phyloP scores from a whole-genome alignment of 495 filamentous ascomycete genomes.

The Gamarada debralockiae region DNA sequence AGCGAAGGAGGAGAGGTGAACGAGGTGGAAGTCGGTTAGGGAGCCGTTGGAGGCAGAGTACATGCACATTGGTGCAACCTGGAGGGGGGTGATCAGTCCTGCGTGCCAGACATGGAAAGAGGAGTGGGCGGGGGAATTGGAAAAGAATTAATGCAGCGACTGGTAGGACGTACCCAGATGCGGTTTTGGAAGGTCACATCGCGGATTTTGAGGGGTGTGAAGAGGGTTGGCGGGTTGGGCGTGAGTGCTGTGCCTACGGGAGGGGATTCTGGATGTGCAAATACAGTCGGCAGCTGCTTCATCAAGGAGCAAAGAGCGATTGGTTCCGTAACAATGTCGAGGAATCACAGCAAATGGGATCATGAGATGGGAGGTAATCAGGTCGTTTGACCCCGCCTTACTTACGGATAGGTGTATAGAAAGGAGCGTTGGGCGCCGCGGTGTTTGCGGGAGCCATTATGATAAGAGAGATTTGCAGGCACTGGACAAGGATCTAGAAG shows the following conservation, averaged over 20 bases:
- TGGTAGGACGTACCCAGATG: constrained; percentile 16
- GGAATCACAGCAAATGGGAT: too few species aligned
- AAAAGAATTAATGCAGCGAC: not conserved
- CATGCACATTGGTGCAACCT: constrained; percentile 61
- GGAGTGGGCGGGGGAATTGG: too few species aligned
- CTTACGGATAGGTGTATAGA: constrained; percentile 53
- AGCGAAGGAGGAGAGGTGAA: constrained; percentile 58
- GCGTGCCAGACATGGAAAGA: too few species aligned
- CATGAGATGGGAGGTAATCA: too few species aligned
- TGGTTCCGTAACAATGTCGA: too few species aligned
- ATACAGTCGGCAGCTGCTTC: not conserved
- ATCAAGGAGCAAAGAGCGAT: too few species aligned
- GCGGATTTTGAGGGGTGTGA: constrained; percentile 62
- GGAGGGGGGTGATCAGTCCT: too few species aligned
- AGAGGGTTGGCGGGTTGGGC: constrained; percentile 50
- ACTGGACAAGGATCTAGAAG: too few species aligned
- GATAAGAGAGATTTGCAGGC: too few species aligned
- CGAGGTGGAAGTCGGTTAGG: constrained; percentile 66
- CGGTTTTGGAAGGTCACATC: constrained; percentile 70
- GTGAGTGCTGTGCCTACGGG: constrained; percentile 57
- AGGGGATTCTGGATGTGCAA: constrained; percentile 39
- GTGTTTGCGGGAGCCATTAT: not conserved
- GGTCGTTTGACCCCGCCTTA: too few species aligned
- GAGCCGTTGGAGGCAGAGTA: constrained; percentile 66
- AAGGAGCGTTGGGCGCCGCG: constrained; percentile 39